Percentiles rank a stretch among this genome's conserved stretches.
These are phyloP conservation scores for Fusarium sp. DNA, from an alignment of 2,329 filamentous ascomycete species.

Conservation along the genomic window DNA sequence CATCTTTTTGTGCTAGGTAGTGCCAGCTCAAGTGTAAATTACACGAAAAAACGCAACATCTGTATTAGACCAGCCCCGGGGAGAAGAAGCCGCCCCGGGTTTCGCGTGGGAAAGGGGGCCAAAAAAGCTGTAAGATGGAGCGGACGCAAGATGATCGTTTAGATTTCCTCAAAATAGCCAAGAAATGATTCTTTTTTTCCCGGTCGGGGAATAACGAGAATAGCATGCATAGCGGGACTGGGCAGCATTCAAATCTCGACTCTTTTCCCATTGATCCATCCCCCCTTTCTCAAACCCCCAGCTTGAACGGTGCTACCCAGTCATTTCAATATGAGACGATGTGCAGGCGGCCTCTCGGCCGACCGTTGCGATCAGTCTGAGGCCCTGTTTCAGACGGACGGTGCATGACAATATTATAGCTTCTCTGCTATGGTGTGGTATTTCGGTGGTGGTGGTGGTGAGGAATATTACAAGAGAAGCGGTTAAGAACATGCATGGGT, in stretches of 20 bases:
- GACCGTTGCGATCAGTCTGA: slow-evolving; percentile 15
- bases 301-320: slow-evolving; percentile 31
- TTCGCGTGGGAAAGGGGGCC: slow-evolving; percentile 17
- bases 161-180: slow-evolving; percentile 5
- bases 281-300: slow-evolving; percentile 3
- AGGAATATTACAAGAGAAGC: not conserved
- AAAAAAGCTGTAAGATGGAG: slow-evolving; percentile 16
- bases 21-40: slow-evolving; percentile 6
- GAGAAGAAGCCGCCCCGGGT: slow-evolving; percentile 22
- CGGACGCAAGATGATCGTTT: slow-evolving; percentile 18
- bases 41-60: not conserved
- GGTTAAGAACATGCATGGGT: not conserved
- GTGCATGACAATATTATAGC: slow-evolving; percentile 1
- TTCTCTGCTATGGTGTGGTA: not conserved
- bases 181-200: slow-evolving; percentile 9
- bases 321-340: slow-evolving; percentile 8
- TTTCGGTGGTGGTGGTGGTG: not conserved
- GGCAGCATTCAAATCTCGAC: slow-evolving; percentile 22
- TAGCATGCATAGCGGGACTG: slow-evolving; percentile 11
- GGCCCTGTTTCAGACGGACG: slow-evolving; percentile 15
- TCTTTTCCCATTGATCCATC: slow-evolving; percentile 21
- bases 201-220: slow-evolving; percentile 16
- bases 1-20: slow-evolving; percentile 1
- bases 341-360: slow-evolving; percentile 13
- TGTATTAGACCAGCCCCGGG: slow-evolving; percentile 30